Conservation (phyloP, 2,329 filamentous ascomycete genomes). For the Microthyrium microscopicum region DNA sequence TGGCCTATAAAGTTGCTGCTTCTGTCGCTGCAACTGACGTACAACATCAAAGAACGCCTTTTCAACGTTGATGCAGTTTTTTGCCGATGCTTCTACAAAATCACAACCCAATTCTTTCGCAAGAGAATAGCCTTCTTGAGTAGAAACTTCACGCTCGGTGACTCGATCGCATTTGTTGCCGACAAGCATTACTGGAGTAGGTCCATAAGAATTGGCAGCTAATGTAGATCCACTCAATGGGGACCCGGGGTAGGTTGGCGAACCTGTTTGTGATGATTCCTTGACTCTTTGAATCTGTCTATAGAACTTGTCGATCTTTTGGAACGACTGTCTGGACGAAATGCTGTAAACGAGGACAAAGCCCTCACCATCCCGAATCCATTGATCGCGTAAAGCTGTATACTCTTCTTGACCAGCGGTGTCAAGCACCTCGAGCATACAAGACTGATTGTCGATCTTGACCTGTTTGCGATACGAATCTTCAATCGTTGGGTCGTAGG, state of each 20-base stretch:
- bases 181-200: slow-evolving; percentile 91
- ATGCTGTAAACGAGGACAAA: slow-evolving; percentile 98
- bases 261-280: slow-evolving; percentile 59
- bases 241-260: slow-evolving; percentile 61
- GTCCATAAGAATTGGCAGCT: slow-evolving; percentile 37
- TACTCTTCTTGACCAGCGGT: slow-evolving; percentile 98
- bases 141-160: slow-evolving; percentile 89
- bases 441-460: slow-evolving; percentile 83
- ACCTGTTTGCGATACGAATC: slow-evolving; percentile 54
- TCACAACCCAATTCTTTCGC: slow-evolving; percentile 88
- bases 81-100: slow-evolving; percentile 91
- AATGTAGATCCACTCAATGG: slow-evolving; percentile 44
- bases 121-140: slow-evolving; percentile 83
- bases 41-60: slow-evolving; percentile 98
- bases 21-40: slow-evolving; percentile 69
- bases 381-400: slow-evolving; percentile 88
- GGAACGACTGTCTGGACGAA: slow-evolving; percentile 87
- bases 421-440: slow-evolving; percentile 94
- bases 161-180: slow-evolving; percentile 97
- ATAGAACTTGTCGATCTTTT: slow-evolving; percentile 87
- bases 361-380: slow-evolving; percentile 94
- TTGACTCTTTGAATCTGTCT: slow-evolving; percentile 96
- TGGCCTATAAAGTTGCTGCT: slow-evolving; percentile 29
- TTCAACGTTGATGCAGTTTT: slow-evolving; percentile 96
- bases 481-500: slow-evolving; percentile 54